Percentiles rank a stretch among this genome's conserved stretches.
These are phyloP conservation scores for Fomes fomentarius DNA, from an alignment of 1,284 basidiomycete species.

Conservation along the genomic window DNA sequence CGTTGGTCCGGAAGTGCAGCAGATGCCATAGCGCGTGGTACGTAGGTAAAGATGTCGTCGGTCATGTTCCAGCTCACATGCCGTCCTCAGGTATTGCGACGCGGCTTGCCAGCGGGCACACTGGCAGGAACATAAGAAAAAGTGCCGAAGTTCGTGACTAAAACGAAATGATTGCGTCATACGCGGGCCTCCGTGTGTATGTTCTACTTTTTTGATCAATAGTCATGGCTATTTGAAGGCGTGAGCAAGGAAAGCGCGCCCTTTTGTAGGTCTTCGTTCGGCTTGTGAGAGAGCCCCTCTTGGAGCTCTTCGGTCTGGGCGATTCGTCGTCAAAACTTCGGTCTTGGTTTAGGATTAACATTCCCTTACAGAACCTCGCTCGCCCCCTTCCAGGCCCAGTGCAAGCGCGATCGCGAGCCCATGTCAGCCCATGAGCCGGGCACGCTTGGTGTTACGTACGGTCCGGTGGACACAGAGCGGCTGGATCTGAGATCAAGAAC, in stretches of 20 bases:
- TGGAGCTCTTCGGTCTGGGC: neutral
- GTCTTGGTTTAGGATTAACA: neutral
- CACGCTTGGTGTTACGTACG: neutral
- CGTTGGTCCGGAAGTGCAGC: neutral
- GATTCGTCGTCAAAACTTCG: neutral
- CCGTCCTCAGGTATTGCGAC: neutral
- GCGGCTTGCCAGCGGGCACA: neutral
- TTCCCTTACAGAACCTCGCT: neutral
- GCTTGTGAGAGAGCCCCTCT: neutral
- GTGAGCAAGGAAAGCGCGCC: neutral
- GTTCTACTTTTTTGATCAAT: neutral
- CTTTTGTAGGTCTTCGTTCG: neutral
- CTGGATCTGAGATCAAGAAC: constrained; percentile 1
- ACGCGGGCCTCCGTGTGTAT: neutral
- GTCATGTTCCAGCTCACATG: neutral
- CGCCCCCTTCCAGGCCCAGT: neutral
- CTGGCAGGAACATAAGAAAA: neutral
- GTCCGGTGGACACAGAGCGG: neutral
- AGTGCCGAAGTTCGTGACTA: neutral
- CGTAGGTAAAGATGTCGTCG: neutral
- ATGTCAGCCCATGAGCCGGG: neutral
- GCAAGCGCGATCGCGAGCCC: neutral
- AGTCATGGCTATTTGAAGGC: neutral
- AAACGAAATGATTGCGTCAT: neutral
- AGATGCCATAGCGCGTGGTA: neutral